Conservation (phyloP, 768 basidiomycete genomes). For the Phaeotremella skinneri region DNA sequence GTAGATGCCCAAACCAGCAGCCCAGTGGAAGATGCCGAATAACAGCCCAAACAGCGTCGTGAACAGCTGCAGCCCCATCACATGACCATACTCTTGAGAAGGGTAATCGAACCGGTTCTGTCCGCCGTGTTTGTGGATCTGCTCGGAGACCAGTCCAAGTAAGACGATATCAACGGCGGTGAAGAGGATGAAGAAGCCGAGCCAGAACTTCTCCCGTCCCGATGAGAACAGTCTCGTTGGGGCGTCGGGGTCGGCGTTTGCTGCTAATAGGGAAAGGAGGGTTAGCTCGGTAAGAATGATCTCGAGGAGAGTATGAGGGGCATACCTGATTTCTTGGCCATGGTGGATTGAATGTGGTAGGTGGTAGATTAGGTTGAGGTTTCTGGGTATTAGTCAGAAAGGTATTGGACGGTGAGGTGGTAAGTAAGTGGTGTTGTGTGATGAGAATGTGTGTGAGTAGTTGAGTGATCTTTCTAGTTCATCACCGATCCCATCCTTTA, state of each 20-base stretch:
- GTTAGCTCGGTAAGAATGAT: background rate
- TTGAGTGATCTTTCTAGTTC: background rate
- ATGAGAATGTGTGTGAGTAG: background rate
- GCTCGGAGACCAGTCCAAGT: constrained; percentile 39
- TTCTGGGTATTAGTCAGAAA: no score
- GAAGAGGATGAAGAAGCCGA: constrained; percentile 36
- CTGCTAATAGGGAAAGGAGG: background rate
- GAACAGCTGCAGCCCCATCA: constrained; percentile 34
- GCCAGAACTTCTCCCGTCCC: constrained; percentile 27
- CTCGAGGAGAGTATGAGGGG: background rate
- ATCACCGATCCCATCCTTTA: background rate
- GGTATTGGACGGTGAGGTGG: no score
- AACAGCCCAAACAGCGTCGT: constrained; percentile 26
- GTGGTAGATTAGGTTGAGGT: no score
- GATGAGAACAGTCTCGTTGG: background rate
- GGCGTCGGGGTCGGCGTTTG: constrained; percentile 1
- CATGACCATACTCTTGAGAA: constrained; percentile 24
- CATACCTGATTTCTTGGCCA: constrained; percentile 4
- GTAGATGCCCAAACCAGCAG: constrained; percentile 18
- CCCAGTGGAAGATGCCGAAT: constrained; percentile 38
- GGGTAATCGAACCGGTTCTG: constrained; percentile 22
- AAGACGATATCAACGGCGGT: constrained; percentile 25
- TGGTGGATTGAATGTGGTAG: no score
- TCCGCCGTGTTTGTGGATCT: constrained; percentile 32
- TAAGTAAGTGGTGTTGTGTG: background rate